Evolutionary conservation across 2,329 filamentous ascomycete genomes (phyloP).

Genomic region (Davidsoniella virescens): DNA sequence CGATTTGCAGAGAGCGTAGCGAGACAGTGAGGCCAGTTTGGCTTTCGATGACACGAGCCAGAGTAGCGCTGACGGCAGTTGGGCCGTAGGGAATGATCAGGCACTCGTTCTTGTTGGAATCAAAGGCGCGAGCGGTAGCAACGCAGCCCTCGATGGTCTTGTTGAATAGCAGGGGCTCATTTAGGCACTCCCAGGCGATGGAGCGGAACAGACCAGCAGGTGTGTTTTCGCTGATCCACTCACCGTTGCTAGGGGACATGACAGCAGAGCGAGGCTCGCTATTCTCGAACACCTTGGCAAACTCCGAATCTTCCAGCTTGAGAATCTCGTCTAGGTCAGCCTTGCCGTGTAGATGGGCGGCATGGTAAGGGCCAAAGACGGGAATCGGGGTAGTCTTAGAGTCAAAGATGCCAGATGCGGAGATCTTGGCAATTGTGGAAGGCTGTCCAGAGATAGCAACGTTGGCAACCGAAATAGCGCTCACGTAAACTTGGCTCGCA

Average conservation of each 20-base stretch:
- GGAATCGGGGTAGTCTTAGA: conserved; percentile 31
- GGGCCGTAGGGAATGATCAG: conserved; percentile 34
- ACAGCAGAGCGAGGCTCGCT: conserved; percentile 30
- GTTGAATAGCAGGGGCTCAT: conserved; percentile 31
- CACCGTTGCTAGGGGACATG: conserved; percentile 34
- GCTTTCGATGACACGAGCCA: conserved; percentile 27
- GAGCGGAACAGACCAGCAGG: conserved; percentile 27
- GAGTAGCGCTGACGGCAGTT: conserved; percentile 30
- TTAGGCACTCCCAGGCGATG: conserved; percentile 33
- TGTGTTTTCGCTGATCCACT: conserved; percentile 24
- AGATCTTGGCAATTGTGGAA: conserved; percentile 28
- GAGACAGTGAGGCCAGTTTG: conserved; percentile 28
- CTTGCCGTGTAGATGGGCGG: conserved; percentile 32
- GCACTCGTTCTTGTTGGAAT: conserved; percentile 21
- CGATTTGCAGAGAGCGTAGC: conserved; percentile 23
- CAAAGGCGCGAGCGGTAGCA: conserved; percentile 25
- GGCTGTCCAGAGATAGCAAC: conserved; percentile 41
- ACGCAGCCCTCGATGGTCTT: conserved; percentile 33
- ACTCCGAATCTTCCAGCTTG: conserved; percentile 24
- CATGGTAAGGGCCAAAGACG: conserved; percentile 41
- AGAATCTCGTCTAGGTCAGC: conserved; percentile 30
- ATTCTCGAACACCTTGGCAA: conserved; percentile 24
- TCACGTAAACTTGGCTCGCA: conserved; percentile 35
- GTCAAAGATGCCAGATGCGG: conserved; percentile 24
- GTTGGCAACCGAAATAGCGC: conserved; percentile 31